A percentile compares a stretch with the other conserved stretches of the same genome.
Conservation (phyloP, 306 rosid species). For the Canavalia ensiformis region DNA sequence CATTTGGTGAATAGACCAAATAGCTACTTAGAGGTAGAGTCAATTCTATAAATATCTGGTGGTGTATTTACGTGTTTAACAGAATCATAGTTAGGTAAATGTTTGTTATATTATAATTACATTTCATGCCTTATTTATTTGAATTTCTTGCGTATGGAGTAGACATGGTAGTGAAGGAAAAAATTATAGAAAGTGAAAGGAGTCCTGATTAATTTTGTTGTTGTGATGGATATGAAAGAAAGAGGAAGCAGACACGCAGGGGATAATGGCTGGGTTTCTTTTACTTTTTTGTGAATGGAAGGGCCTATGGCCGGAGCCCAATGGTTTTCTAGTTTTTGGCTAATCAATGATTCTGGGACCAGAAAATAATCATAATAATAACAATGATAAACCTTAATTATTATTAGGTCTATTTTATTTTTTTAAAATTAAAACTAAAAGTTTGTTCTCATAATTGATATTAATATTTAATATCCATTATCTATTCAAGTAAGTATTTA, state of each 20-base stretch:
- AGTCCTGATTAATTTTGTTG: neutral
- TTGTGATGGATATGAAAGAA: neutral
- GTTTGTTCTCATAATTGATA: too few species aligned
- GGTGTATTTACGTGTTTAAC: neutral
- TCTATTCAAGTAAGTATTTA: too few species aligned
- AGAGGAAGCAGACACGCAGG: neutral
- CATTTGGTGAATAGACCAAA: constrained; percentile 1
- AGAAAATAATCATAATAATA: too few species aligned
- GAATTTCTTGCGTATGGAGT: neutral
- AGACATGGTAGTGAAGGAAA: neutral
- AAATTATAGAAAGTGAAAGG: neutral
- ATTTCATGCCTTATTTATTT: neutral
- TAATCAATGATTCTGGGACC: too few species aligned
- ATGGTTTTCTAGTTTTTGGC: too few species aligned
- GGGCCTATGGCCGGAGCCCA: too few species aligned
- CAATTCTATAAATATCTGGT: neutral
- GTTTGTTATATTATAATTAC: neutral
- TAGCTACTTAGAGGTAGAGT: neutral
- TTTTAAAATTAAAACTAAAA: too few species aligned
- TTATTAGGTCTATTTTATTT: too few species aligned
- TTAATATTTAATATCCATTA: too few species aligned
- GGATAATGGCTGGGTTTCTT: too few species aligned
- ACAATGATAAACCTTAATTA: too few species aligned
- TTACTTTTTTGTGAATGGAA: too few species aligned
- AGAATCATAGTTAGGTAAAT: neutral